Evolutionary conservation across 192 early-diverging fungal species (phyloP).

Genomic region (Bifiguratus adelaidae): DNA sequence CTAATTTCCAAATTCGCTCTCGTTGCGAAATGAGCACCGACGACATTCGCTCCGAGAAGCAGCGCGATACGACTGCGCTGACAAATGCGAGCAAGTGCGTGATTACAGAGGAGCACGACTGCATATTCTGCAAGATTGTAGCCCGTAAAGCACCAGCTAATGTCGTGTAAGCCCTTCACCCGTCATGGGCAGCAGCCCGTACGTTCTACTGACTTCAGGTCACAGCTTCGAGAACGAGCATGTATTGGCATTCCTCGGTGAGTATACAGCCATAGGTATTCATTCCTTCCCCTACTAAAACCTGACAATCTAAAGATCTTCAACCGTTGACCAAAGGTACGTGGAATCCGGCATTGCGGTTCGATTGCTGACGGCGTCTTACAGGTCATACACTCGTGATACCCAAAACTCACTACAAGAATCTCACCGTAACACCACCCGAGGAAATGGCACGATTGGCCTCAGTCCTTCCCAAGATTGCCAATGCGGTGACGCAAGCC

Average conservation of each 20-base stretch:
- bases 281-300: neutral
- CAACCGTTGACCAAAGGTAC: slow-evolving; percentile 7
- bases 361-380: neutral
- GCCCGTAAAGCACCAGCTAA: neutral
- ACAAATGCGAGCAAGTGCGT: too few relatives aligned
- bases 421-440: slow-evolving; percentile 1
- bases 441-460: slow-evolving; percentile 2
- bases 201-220: neutral
- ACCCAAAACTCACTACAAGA: slow-evolving; percentile 4
- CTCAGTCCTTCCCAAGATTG: slow-evolving; percentile 2
- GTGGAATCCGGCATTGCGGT: neutral
- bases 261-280: neutral
- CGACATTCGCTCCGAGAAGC: too few relatives aligned
- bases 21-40: too few relatives aligned
- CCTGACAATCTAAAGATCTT: neutral
- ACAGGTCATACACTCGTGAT: slow-evolving; percentile 10
- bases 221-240: slow-evolving; percentile 7
- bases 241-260: slow-evolving; percentile 8
- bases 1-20: too few relatives aligned
- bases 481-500: slow-evolving; percentile 1
- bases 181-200: neutral
- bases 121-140: slow-evolving; percentile 12
- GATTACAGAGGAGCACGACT: slow-evolving; percentile 4
- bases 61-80: too few relatives aligned
- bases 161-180: neutral